Evolutionary conservation across 2,329 filamentous ascomycete species (phyloP).

Genomic region (Blastomyces gilchristii): DNA sequence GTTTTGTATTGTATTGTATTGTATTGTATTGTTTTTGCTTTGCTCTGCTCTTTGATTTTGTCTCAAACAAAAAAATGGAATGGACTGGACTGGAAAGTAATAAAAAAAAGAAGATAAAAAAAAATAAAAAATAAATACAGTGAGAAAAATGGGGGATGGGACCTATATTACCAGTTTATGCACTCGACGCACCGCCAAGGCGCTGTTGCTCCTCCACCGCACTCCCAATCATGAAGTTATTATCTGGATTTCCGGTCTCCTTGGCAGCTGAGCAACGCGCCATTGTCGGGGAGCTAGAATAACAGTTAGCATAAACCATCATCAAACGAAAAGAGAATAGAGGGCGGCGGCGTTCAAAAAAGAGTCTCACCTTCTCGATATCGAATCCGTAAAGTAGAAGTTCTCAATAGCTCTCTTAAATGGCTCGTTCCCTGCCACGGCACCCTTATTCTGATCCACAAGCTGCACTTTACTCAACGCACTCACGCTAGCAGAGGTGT

Average conservation of each 20-base stretch:
- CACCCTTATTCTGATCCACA: constrained; percentile 90
- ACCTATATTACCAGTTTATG: constrained; percentile 8
- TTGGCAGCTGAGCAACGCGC: constrained; percentile 92
- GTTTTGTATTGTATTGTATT: not conserved
- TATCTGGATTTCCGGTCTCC: constrained; percentile 66
- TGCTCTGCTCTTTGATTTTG: too few species aligned
- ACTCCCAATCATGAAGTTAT: constrained; percentile 53
- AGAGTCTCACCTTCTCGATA: constrained; percentile 73
- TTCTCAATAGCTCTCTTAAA: constrained; percentile 83
- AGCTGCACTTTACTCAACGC: constrained; percentile 85
- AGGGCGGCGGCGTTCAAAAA: not conserved
- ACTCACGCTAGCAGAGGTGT: constrained; percentile 50
- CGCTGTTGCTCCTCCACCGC: constrained; percentile 2
- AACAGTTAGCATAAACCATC: constrained; percentile 6
- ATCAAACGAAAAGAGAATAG: constrained; percentile 10
- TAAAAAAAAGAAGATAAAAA: not conserved
- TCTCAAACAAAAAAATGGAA: not conserved
- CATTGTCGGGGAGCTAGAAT: constrained; percentile 83
- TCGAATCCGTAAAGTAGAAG: constrained; percentile 97
- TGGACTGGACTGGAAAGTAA: constrained; percentile 16
- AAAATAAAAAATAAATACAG: constrained; percentile 9
- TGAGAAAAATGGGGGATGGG: not conserved
- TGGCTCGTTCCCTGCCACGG: constrained; percentile 58
- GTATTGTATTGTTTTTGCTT: too few species aligned
- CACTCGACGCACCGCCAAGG: not conserved